These are phyloP conservation scores for Phytopythium chamaehyphon DNA, from an alignment of 352 stramenopile species.

Conservation along the genomic window DNA sequence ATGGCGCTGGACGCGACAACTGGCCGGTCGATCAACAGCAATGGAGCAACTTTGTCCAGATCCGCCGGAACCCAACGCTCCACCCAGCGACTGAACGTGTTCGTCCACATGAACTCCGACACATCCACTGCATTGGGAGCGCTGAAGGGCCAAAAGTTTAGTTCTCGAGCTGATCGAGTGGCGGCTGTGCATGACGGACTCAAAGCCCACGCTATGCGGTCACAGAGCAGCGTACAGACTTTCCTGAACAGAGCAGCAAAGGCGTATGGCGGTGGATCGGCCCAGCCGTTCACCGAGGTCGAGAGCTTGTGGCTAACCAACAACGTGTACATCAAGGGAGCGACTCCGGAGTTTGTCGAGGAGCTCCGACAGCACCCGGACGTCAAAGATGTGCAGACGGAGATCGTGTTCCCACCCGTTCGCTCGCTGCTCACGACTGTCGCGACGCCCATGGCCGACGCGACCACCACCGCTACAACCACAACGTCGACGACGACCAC, in stretches of 20 bases:
- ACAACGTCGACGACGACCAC: constrained; percentile 23
- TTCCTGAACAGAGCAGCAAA: constrained; percentile 19
- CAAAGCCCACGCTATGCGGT: constrained; percentile 23
- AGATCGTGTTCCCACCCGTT: constrained; percentile 36
- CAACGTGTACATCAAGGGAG: constrained; percentile 46
- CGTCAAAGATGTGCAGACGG: constrained; percentile 33
- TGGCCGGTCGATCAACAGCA: too few relatives aligned
- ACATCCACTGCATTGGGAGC: constrained; percentile 23
- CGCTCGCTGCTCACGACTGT: constrained; percentile 26
- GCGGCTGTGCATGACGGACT: constrained; percentile 29
- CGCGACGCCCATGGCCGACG: not conserved
- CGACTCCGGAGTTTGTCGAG: constrained; percentile 37
- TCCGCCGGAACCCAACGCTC: constrained; percentile 16
- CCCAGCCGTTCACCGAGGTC: constrained; percentile 14
- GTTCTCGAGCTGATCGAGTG: constrained; percentile 22
- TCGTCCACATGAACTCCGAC: constrained; percentile 45
- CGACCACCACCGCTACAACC: not conserved
- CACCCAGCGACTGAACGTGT: constrained; percentile 34
- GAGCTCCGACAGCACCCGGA: constrained; percentile 32
- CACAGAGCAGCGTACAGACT: constrained; percentile 25
- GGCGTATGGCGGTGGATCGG: not conserved
- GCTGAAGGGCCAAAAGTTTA: constrained; percentile 33
- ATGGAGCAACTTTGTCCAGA: not conserved
- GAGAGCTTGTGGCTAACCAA: constrained; percentile 67
- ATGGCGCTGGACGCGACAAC: not conserved